Evolutionary conservation across 306 rosid genomes (phyloP), one percentile per base, ranked within the genome.

Genomic region (Pterocarpus macrocarpus): DNA sequence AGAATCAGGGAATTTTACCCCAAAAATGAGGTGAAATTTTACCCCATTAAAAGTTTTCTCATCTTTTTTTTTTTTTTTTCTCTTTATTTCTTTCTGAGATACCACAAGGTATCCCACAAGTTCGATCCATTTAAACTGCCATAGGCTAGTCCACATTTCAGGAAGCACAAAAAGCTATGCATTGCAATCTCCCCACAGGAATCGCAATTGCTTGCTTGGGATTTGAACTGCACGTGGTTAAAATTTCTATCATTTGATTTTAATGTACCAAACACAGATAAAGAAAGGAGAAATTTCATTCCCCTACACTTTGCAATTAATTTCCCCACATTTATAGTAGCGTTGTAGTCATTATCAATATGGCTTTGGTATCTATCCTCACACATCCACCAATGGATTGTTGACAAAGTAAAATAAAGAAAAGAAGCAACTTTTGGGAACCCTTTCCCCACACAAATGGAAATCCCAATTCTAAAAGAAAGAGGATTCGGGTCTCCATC

Each of bases 391-490:
- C 0, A 12, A 2, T 47, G 1, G 53, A 14, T 9, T 47, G 28
- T 22, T 22, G 28, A 22, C 28, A 22, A 22, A 22, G 28, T 22
- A 0, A 47, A 47, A 28, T 14, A 2, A 79, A 63, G 8, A 14
- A 47, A 38, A 22, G 38, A 62, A 3, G 41, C 76, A 36, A 32
- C 53, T 34, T 55, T 17, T 58, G 30, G 11, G 38, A 59, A 63
- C 7, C 53, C 2, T 2, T 16, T 53, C 49, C 15, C 59, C 35
- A 47, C 5, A 49, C 34, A 9, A 41, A 13, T 41, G 8, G 36
- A 44, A 79, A 65, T 2, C 16, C 41, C 73, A 70, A 68, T 35
- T 70, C 14, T 52, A 22, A 61, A 62, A 43, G 53, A 79, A n/a
- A 34, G 64, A 70, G 5, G 7, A 7, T 33, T 67, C 14, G 41